Evolutionary conservation across 2,329 filamentous ascomycete genomes (phyloP).

Genomic region (Ampelomyces quisqualis): DNA sequence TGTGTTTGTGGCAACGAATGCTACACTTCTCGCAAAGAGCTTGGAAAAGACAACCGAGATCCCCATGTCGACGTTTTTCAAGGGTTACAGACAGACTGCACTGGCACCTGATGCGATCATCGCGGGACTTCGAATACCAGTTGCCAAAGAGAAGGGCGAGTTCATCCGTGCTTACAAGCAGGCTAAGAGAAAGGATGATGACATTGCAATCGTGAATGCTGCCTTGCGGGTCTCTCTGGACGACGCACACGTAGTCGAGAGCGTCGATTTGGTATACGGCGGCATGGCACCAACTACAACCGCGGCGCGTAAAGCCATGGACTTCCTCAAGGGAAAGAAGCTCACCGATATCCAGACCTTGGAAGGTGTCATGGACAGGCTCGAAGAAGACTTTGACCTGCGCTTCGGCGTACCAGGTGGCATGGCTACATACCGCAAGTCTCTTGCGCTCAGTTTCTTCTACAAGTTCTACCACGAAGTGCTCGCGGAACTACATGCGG

Average conservation of each 20-base stretch:
- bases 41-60: slow-evolving; percentile 73
- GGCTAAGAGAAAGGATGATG: slow-evolving; percentile 94
- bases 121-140: slow-evolving; percentile 79
- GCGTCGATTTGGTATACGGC: slow-evolving; percentile 82
- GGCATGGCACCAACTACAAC: slow-evolving; percentile 93
- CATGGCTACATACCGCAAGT: slow-evolving; percentile 95
- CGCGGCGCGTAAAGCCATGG: slow-evolving; percentile 75
- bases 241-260: slow-evolving; percentile 67
- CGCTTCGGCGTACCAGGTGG: slow-evolving; percentile 89
- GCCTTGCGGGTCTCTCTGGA: slow-evolving; percentile 75
- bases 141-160: slow-evolving; percentile 72
- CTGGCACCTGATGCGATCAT: slow-evolving; percentile 81
- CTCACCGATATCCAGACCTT: slow-evolving; percentile 80
- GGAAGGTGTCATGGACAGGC: slow-evolving; percentile 83
- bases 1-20: slow-evolving; percentile 84
- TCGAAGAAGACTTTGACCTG: slow-evolving; percentile 88
- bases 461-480: slow-evolving; percentile 96
- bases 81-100: slow-evolving; percentile 82
- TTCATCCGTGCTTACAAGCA: slow-evolving; percentile 92
- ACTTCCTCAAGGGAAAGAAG: slow-evolving; percentile 73
- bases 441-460: slow-evolving; percentile 89
- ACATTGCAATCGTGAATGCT: slow-evolving; percentile 95
- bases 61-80: slow-evolving; percentile 92
- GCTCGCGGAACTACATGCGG: slow-evolving; percentile 61
- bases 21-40: slow-evolving; percentile 78